Base-by-base conservation (phyloP, 1,139 yeast genomes). In the Suhomyces ambrosiae region DNA sequence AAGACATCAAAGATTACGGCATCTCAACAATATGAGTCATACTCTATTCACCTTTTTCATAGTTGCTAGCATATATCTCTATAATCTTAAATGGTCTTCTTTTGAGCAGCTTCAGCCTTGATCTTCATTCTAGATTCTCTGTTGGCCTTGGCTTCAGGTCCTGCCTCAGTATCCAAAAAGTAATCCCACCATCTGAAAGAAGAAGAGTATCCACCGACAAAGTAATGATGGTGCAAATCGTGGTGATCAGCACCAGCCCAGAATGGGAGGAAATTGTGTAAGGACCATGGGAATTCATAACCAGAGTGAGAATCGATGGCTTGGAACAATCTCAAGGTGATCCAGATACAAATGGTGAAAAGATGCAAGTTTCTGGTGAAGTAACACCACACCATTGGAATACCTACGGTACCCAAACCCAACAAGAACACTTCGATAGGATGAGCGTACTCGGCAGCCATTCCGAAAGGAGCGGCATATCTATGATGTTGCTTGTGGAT, bases 201-300 rank as follows among this genome's bases (percentile, higher is more conserved):
- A 37, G 71, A 62, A 21, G 74, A 62, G 49, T 71, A 71, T 38
- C 70, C 65, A 16, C 76, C 76, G 39, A 70, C 68, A 42, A 71
- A 70, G 50, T 60, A 66, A 49, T 68, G 75, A 47, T 70, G 76
- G 46, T 71, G 76, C 47, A 66, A 71, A 49, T 71, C 76, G 45
- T 71, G 76, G 52, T 70, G 76, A 36, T 69, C 75, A 12, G 76
- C 76, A 29, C 76, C 76, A 4, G 76, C 76, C 76, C 76, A 71
- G 54, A 71, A 68, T 23, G 76, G 76, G 35, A 71, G 41, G 49
- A 70, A 50, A 46, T 68, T 58, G 49, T 71, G 72, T 47, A 71
- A 67, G 6, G 75, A 69, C 73, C 72, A 68, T 10, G 76, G 76
- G 56, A 71, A 70, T 41, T 71, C 76, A 47, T 71, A 71, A 15